These are phyloP conservation scores for Globomyces pollinis-pini DNA, from an alignment of 192 early-diverging fungal species.

Conservation along the genomic window DNA sequence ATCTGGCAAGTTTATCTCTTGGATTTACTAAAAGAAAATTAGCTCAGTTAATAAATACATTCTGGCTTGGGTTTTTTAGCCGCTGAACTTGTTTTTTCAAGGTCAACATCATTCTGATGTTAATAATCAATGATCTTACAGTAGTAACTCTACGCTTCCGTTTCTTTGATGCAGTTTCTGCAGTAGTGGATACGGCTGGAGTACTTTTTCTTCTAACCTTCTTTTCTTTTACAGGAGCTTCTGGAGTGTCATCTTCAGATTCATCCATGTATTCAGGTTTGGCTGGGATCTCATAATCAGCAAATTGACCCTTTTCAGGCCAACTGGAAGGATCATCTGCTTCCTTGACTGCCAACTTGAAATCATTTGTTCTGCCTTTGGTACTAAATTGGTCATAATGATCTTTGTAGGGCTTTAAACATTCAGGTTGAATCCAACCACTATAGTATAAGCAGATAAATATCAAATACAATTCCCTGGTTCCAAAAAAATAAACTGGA, in stretches of 20 bases:
- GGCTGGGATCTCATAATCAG: not conserved
- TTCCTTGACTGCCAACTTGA: not conserved
- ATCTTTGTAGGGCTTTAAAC: not conserved
- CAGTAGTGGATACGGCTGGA: not conserved
- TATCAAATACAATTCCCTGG: not conserved
- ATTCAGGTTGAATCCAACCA: not conserved
- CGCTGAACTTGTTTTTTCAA: not conserved
- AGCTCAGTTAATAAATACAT: not conserved
- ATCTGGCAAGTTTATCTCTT: not conserved
- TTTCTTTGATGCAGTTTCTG: not conserved
- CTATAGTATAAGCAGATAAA: not conserved
- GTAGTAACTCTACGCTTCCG: not conserved
- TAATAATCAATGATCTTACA: not conserved
- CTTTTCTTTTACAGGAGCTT: not conserved
- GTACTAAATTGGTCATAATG: not conserved
- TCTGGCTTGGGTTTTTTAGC: slow-evolving; percentile 3
- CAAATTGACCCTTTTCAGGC: not conserved
- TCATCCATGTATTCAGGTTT: not conserved
- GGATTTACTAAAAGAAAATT: not conserved
- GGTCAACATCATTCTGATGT: too few species aligned
- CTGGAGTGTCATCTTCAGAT: not conserved
- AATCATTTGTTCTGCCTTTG: not conserved
- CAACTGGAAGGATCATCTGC: not conserved
- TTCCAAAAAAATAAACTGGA: slow-evolving; percentile 12
- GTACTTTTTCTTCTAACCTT: not conserved